A percentile compares a stretch with the other conserved stretches of the same genome.
Conservation (phyloP, 2,329 filamentous ascomycete genomes). For the Fusarium buharicum region DNA sequence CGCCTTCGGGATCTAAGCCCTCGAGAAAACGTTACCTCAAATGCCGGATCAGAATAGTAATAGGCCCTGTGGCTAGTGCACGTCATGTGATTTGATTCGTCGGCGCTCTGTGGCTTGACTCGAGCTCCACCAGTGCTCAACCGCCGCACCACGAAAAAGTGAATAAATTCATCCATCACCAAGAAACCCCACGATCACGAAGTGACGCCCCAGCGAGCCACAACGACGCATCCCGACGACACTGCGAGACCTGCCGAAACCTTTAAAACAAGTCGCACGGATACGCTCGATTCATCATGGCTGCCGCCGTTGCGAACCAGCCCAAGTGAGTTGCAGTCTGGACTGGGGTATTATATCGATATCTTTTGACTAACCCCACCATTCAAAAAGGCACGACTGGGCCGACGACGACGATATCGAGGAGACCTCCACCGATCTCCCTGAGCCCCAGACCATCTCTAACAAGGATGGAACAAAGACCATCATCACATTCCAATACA, state of each 20-base stretch:
- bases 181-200: conserved; percentile 54
- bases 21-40: background rate
- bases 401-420: conserved; percentile 95
- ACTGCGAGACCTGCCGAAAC: conserved; percentile 25
- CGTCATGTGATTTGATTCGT: conserved; percentile 46
- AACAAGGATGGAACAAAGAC: conserved; percentile 99
- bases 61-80: conserved; percentile 37
- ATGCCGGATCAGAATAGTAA: conserved; percentile 15
- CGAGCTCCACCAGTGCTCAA: conserved; percentile 50
- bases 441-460: conserved; percentile 85
- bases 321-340: conserved; percentile 51
- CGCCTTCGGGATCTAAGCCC: background rate
- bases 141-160: conserved; percentile 56
- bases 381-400: conserved; percentile 75
- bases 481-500: conserved; percentile 86
- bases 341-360: conserved; percentile 34
- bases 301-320: conserved; percentile 53
- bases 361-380: conserved; percentile 52
- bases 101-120: conserved; percentile 45
- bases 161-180: conserved; percentile 52
- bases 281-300: conserved; percentile 50
- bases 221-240: conserved; percentile 39
- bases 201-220: conserved; percentile 38
- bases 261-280: conserved; percentile 25
- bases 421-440: conserved; percentile 74